A percentile compares a stretch with the other conserved stretches of the same genome.
Evolutionary conservation across 257 asterid genomes (phyloP).

Genomic region (Orobanche coerulescens): DNA sequence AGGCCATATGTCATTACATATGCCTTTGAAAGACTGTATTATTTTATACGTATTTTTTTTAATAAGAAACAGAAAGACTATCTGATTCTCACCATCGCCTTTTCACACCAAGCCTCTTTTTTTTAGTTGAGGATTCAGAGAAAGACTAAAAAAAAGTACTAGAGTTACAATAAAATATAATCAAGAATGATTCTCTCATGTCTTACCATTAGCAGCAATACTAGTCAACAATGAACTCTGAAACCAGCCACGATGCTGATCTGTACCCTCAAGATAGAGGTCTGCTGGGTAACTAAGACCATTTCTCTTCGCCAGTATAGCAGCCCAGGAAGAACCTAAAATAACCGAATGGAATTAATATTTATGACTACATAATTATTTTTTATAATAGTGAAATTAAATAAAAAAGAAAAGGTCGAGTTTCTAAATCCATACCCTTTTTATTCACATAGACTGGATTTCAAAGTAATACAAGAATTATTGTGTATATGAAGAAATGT

Average conservation of each 20-base stretch:
- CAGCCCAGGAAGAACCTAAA: slow-evolving; percentile 99
- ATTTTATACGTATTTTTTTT: too few relatives aligned
- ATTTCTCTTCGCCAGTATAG: slow-evolving; percentile 73
- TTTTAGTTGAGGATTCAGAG: not conserved
- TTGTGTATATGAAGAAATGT: not conserved
- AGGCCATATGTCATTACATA: not conserved
- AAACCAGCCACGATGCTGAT: slow-evolving; percentile 99
- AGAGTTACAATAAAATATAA: not conserved
- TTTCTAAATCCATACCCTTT: not conserved
- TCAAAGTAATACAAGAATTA: too few relatives aligned
- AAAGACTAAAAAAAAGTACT: not conserved
- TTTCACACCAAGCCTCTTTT: not conserved
- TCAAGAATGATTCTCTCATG: not conserved
- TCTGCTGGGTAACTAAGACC: slow-evolving; percentile 88
- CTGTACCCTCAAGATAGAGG: slow-evolving; percentile 95
- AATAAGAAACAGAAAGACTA: too few relatives aligned
- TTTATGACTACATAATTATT: not conserved
- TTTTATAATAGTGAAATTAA: not conserved
- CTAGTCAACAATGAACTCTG: slow-evolving; percentile 93
- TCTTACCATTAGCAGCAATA: slow-evolving; percentile 81
- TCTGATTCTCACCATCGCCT: too few relatives aligned
- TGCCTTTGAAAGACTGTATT: not conserved
- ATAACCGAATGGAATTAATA: slow-evolving; percentile 13
- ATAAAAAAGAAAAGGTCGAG: not conserved
- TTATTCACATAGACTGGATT: too few relatives aligned